Evolutionary conservation across 208 protist species (phyloP).

Genomic region (Histomonas meleagridis): DNA sequence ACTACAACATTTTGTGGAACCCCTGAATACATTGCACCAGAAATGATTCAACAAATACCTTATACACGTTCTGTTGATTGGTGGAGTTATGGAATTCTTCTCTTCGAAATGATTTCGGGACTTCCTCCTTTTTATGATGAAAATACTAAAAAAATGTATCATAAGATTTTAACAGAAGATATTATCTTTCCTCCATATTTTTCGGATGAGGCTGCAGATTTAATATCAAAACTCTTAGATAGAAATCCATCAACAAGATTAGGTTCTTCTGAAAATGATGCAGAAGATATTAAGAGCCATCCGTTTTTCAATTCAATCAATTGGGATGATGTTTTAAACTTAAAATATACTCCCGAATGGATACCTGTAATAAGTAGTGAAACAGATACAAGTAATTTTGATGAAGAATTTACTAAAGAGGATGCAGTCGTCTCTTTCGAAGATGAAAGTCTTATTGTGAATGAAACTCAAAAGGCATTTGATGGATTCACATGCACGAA

Average conservation of each 20-base stretch:
- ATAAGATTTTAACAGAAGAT: neutral
- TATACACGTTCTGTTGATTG: neutral
- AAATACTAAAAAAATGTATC: constrained; percentile 35
- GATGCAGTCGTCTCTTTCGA: neutral
- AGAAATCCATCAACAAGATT: constrained; percentile 36
- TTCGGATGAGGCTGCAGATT: neutral
- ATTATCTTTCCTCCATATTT: neutral
- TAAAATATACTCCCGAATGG: neutral
- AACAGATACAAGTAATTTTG: constrained; percentile 19
- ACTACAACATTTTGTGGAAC: constrained; percentile 36
- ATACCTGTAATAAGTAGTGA: neutral
- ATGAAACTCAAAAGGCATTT: neutral
- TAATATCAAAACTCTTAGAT: constrained; percentile 18
- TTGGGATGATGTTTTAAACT: constrained; percentile 30
- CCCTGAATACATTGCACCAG: constrained; percentile 36
- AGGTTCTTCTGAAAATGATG: neutral
- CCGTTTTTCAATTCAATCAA: constrained; percentile 40
- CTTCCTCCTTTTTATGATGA: constrained; percentile 29
- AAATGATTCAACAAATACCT: neutral
- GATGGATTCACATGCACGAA: neutral
- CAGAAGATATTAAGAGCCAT: constrained; percentile 44
- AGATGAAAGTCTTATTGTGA: neutral
- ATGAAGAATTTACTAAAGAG: neutral
- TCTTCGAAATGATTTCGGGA: constrained; percentile 5
- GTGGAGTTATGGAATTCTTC: neutral